Conservation (phyloP, 164 flowering plant genomes). For the Vitis vinifera region ASM3070453v1 NC_081805.1:13630001-13630500, state of each 20-base stretch:
- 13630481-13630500: conserved; percentile 59
- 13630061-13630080: conserved; percentile 87
- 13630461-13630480: conserved; percentile 57
- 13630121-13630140: conserved; percentile 79
- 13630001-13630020: conserved; percentile 93
- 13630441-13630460: conserved; percentile 89
- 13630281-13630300: conserved; percentile 35
- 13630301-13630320: conserved; percentile 83
- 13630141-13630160: conserved; percentile 85
- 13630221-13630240: conserved; percentile 88
- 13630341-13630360: conserved; percentile 81
- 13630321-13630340: conserved; percentile 88
- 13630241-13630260: conserved; percentile 88
- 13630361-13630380: conserved; percentile 52
- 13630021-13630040: conserved; percentile 94
- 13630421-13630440: conserved; percentile 94
- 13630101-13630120: conserved; percentile 92
- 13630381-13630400: conserved; percentile 60
- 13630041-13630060: conserved; percentile 93
- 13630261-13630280: conserved; percentile 13
- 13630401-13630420: conserved; percentile 77
- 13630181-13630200: conserved; percentile 94
- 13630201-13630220: conserved; percentile 85
- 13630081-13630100: conserved; percentile 71
- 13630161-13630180: conserved; percentile 95